These are phyloP conservation scores for Mycosarcoma mackinlayi DNA, from an alignment of 1,284 basidiomycete genomes.

Conservation along the genomic window DNA sequence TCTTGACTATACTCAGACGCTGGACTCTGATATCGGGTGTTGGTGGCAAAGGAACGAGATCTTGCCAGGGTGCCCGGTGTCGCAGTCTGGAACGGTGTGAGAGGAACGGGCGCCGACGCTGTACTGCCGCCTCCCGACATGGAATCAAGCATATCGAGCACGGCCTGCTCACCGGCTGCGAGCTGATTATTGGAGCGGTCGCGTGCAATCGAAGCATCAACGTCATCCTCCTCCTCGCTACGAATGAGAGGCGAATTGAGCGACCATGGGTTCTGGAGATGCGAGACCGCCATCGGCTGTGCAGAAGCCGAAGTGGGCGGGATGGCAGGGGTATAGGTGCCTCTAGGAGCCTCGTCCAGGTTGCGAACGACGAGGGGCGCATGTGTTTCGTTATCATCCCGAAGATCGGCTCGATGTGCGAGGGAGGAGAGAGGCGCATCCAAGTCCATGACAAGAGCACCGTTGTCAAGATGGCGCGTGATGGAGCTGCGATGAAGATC, in stretches of 20 bases:
- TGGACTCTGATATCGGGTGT: constrained; percentile 31
- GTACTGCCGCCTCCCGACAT: constrained; percentile 20
- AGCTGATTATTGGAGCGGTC: constrained; percentile 29
- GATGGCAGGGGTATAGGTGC: constrained; percentile 42
- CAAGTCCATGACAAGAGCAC: constrained; percentile 33
- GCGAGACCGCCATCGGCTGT: constrained; percentile 12
- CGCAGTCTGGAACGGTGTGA: constrained; percentile 33
- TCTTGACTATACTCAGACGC: constrained; percentile 45
- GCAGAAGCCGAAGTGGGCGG: constrained; percentile 25
- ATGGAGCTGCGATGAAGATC: constrained; percentile 33
- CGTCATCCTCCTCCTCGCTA: constrained; percentile 38
- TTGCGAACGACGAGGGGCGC: constrained; percentile 48
- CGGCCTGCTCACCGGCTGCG: constrained; percentile 42
- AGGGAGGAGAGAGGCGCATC: constrained; percentile 23
- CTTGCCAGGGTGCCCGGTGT: constrained; percentile 35
- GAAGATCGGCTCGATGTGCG: constrained; percentile 2
- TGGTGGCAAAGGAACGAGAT: constrained; percentile 37
- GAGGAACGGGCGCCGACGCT: constrained; percentile 21
- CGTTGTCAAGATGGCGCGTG: constrained; percentile 38
- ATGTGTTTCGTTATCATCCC: background rate
- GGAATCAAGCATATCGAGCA: constrained; percentile 56
- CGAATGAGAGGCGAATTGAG: constrained; percentile 14
- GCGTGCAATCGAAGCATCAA: constrained; percentile 44
- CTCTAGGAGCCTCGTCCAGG: constrained; percentile 52
- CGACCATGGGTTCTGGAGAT: constrained; percentile 39